Evolutionary conservation across 805 yeast genomes (phyloP).

Genomic region (Kluyveromyces lactis): DNA sequence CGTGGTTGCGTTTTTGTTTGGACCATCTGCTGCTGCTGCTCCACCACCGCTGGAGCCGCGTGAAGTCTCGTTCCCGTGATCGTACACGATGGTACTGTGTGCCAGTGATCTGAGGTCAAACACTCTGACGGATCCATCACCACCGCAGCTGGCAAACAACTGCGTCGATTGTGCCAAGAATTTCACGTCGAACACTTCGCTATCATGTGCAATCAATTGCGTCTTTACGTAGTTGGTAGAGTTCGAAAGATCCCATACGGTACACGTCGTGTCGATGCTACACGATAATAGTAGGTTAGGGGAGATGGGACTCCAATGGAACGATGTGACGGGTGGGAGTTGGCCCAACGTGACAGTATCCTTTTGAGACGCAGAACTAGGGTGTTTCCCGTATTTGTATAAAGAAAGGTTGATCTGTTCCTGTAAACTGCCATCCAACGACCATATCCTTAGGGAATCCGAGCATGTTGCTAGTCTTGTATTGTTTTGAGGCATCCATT

Average conservation of each 20-base stretch:
- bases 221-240: conserved; percentile 61
- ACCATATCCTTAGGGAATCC: conserved; percentile 28
- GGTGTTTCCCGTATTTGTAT: conserved; percentile 36
- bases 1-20: conserved; percentile 75
- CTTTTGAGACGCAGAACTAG: conserved; percentile 28
- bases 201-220: conserved; percentile 92
- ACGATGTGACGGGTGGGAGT: conserved; percentile 84
- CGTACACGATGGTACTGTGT: conserved; percentile 91
- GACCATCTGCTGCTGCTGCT: not conserved
- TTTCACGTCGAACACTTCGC: conserved; percentile 88
- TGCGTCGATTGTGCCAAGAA: conserved; percentile 63
- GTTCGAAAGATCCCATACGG: conserved; percentile 73
- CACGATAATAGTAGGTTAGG: conserved; percentile 69
- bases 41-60: not conserved
- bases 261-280: conserved; percentile 93
- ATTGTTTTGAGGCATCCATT: conserved; percentile 29
- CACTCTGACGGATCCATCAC: conserved; percentile 89
- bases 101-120: conserved; percentile 85
- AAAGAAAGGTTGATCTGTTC: conserved; percentile 36
- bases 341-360: conserved; percentile 17
- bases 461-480: conserved; percentile 29
- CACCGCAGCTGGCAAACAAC: conserved; percentile 86
- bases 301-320: conserved; percentile 82
- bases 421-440: conserved; percentile 25
- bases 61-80: conserved; percentile 34